phyloP scores from a whole-genome alignment of 208 protist genomes.

The Trypanosoma avium region DNA sequence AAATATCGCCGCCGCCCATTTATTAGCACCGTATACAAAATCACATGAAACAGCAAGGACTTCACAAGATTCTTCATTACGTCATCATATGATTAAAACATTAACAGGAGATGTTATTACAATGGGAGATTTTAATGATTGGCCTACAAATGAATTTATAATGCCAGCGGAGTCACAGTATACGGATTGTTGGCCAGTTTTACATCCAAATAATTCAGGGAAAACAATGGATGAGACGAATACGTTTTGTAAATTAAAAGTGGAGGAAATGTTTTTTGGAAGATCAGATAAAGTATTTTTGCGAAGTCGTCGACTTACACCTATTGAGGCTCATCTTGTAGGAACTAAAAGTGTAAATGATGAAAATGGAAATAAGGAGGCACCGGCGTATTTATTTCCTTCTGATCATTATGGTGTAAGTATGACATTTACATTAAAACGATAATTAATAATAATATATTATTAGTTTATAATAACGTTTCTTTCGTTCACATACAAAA shows the following conservation, averaged over 20 bases:
- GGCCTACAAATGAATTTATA: conserved; percentile 82
- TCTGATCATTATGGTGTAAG: conserved; percentile 91
- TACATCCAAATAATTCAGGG: conserved; percentile 62
- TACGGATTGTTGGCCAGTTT: conserved; percentile 78
- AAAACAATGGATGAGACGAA: conserved; percentile 93
- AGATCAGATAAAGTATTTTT: conserved; percentile 87
- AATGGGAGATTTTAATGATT: conserved; percentile 93
- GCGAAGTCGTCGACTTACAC: conserved; percentile 52
- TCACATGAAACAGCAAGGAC: conserved; percentile 69
- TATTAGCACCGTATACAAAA: conserved; percentile 84
- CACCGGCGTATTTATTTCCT: conserved; percentile 85
- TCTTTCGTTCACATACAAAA: too few species aligned
- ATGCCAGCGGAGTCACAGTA: conserved; percentile 80
- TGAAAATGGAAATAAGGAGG: conserved; percentile 73
- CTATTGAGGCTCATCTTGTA: conserved; percentile 74
- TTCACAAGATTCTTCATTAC: conserved; percentile 69
- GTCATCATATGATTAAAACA: conserved; percentile 49
- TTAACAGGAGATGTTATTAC: conserved; percentile 56
- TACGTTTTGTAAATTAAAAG: conserved; percentile 90
- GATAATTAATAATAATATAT: too few species aligned
- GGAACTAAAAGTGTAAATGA: conserved; percentile 82
- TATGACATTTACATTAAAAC: conserved; percentile 51
- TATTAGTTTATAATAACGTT: too few species aligned
- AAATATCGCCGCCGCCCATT: conserved; percentile 59
- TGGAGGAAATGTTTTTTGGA: conserved; percentile 92